Conservation (phyloP, 2,329 filamentous ascomycete species). For the Mycocentrospora acerina region DNA sequence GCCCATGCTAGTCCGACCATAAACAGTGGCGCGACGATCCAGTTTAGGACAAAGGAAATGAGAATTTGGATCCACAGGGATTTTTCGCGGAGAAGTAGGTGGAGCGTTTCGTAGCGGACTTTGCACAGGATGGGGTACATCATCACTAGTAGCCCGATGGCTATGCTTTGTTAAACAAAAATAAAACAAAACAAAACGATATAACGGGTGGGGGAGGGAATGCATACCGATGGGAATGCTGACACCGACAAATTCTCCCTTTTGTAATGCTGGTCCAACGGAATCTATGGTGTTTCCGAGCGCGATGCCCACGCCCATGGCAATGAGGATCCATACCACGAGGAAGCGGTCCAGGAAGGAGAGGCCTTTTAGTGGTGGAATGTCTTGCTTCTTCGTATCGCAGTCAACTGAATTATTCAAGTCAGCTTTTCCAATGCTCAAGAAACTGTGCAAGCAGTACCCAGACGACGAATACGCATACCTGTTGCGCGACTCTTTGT, state of each 20-base stretch:
- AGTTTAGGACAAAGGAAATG: conserved; percentile 77
- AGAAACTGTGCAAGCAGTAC: not conserved
- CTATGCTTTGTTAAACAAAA: conserved; percentile 48
- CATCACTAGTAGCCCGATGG: conserved; percentile 81
- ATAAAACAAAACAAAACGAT: too few species aligned
- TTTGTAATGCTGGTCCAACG: conserved; percentile 64
- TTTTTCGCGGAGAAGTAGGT: conserved; percentile 62
- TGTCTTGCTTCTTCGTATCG: conserved; percentile 1
- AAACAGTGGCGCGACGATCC: conserved; percentile 77
- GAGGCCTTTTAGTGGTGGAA: conserved; percentile 42
- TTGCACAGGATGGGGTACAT: conserved; percentile 95
- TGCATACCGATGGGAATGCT: conserved; percentile 64
- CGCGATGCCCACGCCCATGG: conserved; percentile 74
- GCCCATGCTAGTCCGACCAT: conserved; percentile 76
- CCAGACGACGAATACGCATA: not conserved
- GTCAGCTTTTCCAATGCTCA: not conserved
- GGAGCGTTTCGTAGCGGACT: conserved; percentile 74
- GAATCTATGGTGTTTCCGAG: conserved; percentile 72
- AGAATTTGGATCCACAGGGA: conserved; percentile 76
- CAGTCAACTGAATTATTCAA: conserved; percentile 4
- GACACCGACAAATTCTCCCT: conserved; percentile 71
- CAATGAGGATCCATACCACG: conserved; percentile 69
- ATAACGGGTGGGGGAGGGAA: not conserved
- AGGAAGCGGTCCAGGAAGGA: conserved; percentile 50
- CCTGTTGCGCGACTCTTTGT: conserved; percentile 1